A percentile compares a stretch with the other conserved stretches of the same genome.
Conservation (phyloP, 1,284 basidiomycete genomes). For the Pterulicium gracile region DNA sequence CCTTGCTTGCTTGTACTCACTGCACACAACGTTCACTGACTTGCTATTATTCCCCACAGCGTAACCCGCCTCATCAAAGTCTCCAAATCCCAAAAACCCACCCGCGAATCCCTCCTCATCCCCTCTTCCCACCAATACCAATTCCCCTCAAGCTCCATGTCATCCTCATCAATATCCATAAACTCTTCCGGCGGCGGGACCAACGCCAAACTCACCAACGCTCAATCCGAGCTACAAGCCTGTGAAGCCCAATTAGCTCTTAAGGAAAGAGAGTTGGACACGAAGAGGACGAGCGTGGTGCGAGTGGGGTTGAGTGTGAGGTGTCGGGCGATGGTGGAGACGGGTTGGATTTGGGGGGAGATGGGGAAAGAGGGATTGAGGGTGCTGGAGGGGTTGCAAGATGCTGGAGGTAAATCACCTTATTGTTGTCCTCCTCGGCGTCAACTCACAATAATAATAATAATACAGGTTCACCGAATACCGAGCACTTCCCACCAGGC, state of each 20-base stretch:
- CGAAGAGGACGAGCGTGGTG: conserved; percentile 37
- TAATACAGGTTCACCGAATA: conserved; percentile 12
- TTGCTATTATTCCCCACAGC: too few relatives aligned
- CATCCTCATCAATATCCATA: conserved; percentile 21
- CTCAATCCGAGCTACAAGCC: conserved; percentile 66
- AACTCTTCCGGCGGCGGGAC: conserved; percentile 19
- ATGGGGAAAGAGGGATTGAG: conserved; percentile 49
- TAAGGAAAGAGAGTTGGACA: conserved; percentile 55
- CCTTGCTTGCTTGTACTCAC: too few relatives aligned
- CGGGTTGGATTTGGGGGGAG: conserved; percentile 55
- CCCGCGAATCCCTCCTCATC: conserved; percentile 32
- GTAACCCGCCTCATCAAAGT: conserved; percentile 69
- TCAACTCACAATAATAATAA: too few relatives aligned
- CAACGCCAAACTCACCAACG: conserved; percentile 44
- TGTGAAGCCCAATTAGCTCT: conserved; percentile 61
- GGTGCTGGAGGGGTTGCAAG: conserved; percentile 8
- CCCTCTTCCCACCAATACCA: conserved; percentile 16
- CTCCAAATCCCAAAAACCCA: conserved; percentile 45
- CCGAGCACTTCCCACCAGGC: conserved; percentile 8
- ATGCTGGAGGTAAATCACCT: background rate
- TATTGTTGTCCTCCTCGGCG: too few relatives aligned
- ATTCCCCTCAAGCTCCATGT: conserved; percentile 20
- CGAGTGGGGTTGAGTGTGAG: conserved; percentile 50
- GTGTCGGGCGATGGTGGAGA: conserved; percentile 54
- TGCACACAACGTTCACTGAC: too few relatives aligned